A percentile compares a stretch with the other conserved stretches of the same genome.
Evolutionary conservation across 768 basidiomycete genomes (phyloP).

Genomic region (Tricholoma saponaceum): DNA sequence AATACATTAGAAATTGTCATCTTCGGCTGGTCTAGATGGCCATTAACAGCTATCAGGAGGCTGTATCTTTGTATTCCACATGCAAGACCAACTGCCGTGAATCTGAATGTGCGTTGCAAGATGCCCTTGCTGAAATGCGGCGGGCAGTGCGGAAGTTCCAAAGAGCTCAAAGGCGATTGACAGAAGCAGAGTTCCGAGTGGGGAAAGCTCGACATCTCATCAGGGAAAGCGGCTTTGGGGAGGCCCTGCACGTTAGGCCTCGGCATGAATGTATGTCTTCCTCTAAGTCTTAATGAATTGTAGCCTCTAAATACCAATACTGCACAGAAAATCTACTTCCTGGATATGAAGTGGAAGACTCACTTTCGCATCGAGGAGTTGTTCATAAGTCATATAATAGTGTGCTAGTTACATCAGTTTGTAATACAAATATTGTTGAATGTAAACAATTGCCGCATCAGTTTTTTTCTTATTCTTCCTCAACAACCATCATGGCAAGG

Average conservation of each 20-base stretch:
- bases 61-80: conserved; percentile 1
- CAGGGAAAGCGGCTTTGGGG: neutral
- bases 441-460: neutral
- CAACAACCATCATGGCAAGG: neutral
- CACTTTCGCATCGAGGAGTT: neutral
- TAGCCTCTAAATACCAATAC: neutral
- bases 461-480: neutral
- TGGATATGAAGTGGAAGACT: neutral
- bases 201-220: neutral
- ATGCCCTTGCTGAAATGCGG: neutral
- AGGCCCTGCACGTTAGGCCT: neutral
- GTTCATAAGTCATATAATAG: neutral
- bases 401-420: neutral
- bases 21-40: neutral
- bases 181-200: neutral
- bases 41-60: neutral
- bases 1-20: neutral
- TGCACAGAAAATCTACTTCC: neutral
- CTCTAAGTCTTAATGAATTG: neutral
- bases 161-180: neutral
- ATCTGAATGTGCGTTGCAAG: neutral
- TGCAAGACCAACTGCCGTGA: neutral
- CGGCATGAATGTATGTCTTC: neutral
- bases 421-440: neutral
- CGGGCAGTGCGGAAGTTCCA: neutral